Base-by-base conservation (phyloP, 169 alveolate species). In the Condylostoma magnum region DNA sequence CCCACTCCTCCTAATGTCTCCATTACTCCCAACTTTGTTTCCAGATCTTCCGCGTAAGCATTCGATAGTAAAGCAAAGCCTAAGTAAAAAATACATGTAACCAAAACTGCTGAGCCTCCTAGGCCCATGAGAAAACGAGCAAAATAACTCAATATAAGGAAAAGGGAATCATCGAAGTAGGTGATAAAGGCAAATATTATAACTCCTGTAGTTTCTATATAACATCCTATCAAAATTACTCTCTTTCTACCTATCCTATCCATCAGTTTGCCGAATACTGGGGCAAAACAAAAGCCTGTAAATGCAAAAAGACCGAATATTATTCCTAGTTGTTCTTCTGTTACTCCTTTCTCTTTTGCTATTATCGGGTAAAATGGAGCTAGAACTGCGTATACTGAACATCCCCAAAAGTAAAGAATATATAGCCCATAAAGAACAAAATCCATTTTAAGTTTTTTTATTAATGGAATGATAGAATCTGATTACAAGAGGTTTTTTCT, bases 1-100 rank as follows among this genome's bases (percentile, higher is more conserved):
- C 73, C 73, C 0, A 63, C 73, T 2, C 73, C 73, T 63, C 73
- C 73, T 20, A 37, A n/a, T 10, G 60, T 41, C 6, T 63, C 73
- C 73, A 63, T 43, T 27, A 38, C 15, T 15, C 73, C 73, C 12
- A 63, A 20, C 58, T 41, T 63, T 6, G 34, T 46, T 28, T 63
- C 73, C 20, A 63, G 27, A 5, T 63, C 73, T 18, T 63, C 58
- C 22, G 73, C 22, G 60, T 63, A 38, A 6, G 25, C 12, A 44
- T 63, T 43, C 18, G 73, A 38, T n/a, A 63, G 25, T 22, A 63
- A 36, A 25, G 60, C 73, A 44, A 43, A 38, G n/a, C n/a, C n/a
- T n/a, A n/a, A n/a, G n/a, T n/a, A n/a, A n/a, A n/a, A n/a, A n/a
- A n/a, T n/a, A 41, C 63, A 63, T 43, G 44, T 63, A 4, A 44